phyloP scores from a whole-genome alignment of 2,329 filamentous ascomycete genomes.

The Ambrosiella xylebori region DNA sequence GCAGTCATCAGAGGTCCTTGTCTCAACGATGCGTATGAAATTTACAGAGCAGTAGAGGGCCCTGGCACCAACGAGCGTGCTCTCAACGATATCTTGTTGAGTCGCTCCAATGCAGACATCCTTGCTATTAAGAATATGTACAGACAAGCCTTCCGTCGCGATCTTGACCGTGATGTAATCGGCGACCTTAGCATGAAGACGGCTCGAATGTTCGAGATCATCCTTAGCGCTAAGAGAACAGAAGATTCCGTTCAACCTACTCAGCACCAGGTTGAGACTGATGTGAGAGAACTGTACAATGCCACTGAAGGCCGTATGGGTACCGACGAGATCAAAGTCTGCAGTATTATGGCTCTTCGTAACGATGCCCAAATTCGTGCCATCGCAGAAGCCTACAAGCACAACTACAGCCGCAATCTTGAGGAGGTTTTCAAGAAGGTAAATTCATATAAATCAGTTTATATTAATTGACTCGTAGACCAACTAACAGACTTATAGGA shows the following conservation, averaged over 20 bases:
- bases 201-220: conserved; percentile 66
- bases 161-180: conserved; percentile 55
- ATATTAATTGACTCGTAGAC: not conserved
- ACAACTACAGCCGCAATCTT: conserved; percentile 52
- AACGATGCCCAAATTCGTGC: conserved; percentile 74
- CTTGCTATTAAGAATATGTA: conserved; percentile 72
- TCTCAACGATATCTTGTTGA: conserved; percentile 72
- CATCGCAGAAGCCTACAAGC: conserved; percentile 57
- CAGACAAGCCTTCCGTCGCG: conserved; percentile 44
- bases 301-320: conserved; percentile 58
- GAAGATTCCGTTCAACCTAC: conserved; percentile 64
- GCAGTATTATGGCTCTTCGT: conserved; percentile 56
- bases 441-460: conserved; percentile 16
- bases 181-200: conserved; percentile 76
- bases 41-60: conserved; percentile 58
- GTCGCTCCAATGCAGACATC: conserved; percentile 73
- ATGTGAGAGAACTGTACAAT: conserved; percentile 59
- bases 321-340: conserved; percentile 61
- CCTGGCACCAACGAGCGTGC: conserved; percentile 72
- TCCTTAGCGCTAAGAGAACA: conserved; percentile 53
- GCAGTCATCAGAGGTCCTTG: conserved; percentile 66
- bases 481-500: conserved; percentile 28
- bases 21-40: conserved; percentile 52
- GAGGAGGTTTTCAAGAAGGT: conserved; percentile 57
- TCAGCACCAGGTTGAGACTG: conserved; percentile 55